Base-by-base conservation (phyloP, 2,329 filamentous ascomycete species). In the Microcyclospora tardicrescens region DNA sequence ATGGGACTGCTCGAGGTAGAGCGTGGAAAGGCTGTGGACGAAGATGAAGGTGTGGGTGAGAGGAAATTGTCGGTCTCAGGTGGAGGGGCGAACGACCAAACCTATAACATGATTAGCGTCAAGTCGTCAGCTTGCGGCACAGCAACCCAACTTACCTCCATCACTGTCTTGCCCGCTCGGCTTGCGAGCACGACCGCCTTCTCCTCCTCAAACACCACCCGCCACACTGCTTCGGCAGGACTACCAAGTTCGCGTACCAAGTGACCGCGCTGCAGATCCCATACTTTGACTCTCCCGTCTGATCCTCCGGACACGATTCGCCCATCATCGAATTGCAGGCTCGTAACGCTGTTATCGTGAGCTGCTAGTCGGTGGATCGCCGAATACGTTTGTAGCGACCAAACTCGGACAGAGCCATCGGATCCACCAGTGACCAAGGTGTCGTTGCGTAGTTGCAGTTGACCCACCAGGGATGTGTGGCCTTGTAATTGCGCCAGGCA, bases 271-370 rank as follows among this genome's bases (percentile, higher is more conserved):
- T 91, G 86, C 42, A 96, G 68, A 63, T 94, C 89, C 91, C 91
- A 98, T 39, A 98, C 87, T 63, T 96, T 98, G 48, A 98, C 91
- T 38, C 91, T 75, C n/a, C 91, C 91, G 61, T 98, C 91, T 53
- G 84, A 93, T 36, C 91, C 93, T 51, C 91, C 91, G 57, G 85
- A 94, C 40, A 98, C 87, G 43, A 98, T 91, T 39, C 91, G 76
- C 16, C 82, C 87, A 56, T 95, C 87, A 55, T 98, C 91, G 58
- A 98, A 98, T 57, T 98, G 91, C 49, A 98, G 67, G 60, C 86
- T 95, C 1, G 91, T 98, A 38, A 98, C 91, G 58, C 87, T 95
- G 61, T 98, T 98, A 61, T 98, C 91, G 59, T 98, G 91, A 3
- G 91, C 91, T 31, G 91, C 91, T 37, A 98, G 71, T 34, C 91